These are phyloP conservation scores for Magnolia changhungtana DNA, from an alignment of 164 flowering plant species.

Conservation along the genomic window DNA sequence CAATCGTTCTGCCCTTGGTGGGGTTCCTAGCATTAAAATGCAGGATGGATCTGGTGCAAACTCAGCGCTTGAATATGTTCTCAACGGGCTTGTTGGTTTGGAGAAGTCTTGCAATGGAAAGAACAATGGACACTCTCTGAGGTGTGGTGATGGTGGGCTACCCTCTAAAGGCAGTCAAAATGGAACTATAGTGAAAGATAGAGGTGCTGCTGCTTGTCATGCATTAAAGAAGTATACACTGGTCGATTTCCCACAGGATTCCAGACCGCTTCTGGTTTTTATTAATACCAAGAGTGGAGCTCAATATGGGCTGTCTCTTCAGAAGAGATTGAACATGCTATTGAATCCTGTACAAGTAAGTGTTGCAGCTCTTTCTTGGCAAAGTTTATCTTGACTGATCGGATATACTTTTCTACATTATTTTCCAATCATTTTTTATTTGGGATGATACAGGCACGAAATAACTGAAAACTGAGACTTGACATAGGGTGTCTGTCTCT, in stretches of 20 bases:
- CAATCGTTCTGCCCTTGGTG: slow-evolving; percentile 15
- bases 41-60: slow-evolving; percentile 35
- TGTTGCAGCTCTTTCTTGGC: not conserved
- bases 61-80: slow-evolving; percentile 33
- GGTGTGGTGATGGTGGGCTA: slow-evolving; percentile 17
- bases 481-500: too few relatives aligned
- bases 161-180: slow-evolving; percentile 23
- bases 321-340: slow-evolving; percentile 57
- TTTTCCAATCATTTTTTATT: too few relatives aligned
- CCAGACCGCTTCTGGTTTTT: slow-evolving; percentile 73
- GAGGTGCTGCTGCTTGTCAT: slow-evolving; percentile 10
- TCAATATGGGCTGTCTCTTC: slow-evolving; percentile 53
- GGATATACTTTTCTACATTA: too few relatives aligned
- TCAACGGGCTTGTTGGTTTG: slow-evolving; percentile 44
- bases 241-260: slow-evolving; percentile 59
- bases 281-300: slow-evolving; percentile 78
- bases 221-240: slow-evolving; percentile 38
- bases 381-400: not conserved
- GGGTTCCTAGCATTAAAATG: slow-evolving; percentile 29
- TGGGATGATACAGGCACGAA: too few relatives aligned
- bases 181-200: slow-evolving; percentile 24
- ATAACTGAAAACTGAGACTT: too few relatives aligned
- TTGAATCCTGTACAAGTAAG: slow-evolving; percentile 81
- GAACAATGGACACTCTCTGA: slow-evolving; percentile 17
- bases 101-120: slow-evolving; percentile 31